Base-by-base conservation (phyloP, 768 basidiomycete genomes). In the Kwoniella heveanensis region DNA sequence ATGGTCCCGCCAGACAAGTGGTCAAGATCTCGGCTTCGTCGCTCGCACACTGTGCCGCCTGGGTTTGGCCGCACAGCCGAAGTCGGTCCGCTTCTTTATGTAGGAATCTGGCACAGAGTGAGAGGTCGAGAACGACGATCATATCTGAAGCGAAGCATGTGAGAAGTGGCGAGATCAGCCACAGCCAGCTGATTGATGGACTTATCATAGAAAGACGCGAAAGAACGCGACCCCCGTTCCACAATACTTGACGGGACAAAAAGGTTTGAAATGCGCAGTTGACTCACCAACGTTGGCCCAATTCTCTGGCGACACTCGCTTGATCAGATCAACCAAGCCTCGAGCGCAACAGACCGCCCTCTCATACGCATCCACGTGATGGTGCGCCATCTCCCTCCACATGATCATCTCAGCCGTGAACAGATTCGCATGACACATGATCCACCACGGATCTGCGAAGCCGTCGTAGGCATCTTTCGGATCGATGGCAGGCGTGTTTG, bases 201-300 rank as follows among this genome's bases (percentile, higher is more conserved):
- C n/a, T n/a, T n/a, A n/a, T n/a, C n/a, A n/a, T n/a, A n/a, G n/a
- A n/a, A n/a, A n/a, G n/a, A n/a, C n/a, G n/a, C n/a, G n/a, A n/a
- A n/a, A n/a, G n/a, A n/a, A n/a, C n/a, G n/a, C n/a, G n/a, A n/a
- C n/a, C n/a, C n/a, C n/a, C n/a, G n/a, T n/a, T n/a, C n/a, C n/a
- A n/a, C n/a, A n/a, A n/a, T n/a, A n/a, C n/a, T n/a, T n/a, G n/a
- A n/a, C n/a, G n/a, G n/a, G n/a, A n/a, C n/a, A n/a, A n/a, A n/a
- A n/a, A n/a, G n/a, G n/a, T n/a, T n/a, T n/a, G n/a, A n/a, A n/a
- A n/a, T n/a, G n/a, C n/a, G 32, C 13, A 32, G 39, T 19, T 10
- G 25, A 71, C 74, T 63, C 60, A 77, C 76, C 70, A 21, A 77
- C 39, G 64, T 77, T 72, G 1, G 69, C 69, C 66, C 72, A 77